These are phyloP conservation scores for Alternaria gansuensis DNA, from an alignment of 2,329 filamentous ascomycete genomes.

Conservation along the genomic window DNA sequence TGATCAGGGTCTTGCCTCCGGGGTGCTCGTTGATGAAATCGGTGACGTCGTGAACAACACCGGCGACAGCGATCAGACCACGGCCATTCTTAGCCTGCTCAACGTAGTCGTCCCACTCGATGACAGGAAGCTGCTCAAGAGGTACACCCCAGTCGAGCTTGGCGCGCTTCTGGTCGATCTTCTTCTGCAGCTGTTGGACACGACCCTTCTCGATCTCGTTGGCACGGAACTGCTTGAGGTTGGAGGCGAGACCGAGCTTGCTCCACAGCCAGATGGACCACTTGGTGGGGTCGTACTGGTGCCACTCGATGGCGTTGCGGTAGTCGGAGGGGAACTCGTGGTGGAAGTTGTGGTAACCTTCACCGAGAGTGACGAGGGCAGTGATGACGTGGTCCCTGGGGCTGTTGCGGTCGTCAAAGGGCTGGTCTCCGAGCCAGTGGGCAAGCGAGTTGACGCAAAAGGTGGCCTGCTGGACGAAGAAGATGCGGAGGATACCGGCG, in stretches of 20 bases:
- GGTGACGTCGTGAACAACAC: slow-evolving; percentile 56
- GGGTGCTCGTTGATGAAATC: slow-evolving; percentile 57
- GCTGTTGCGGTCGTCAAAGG: slow-evolving; percentile 57
- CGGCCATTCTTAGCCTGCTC: slow-evolving; percentile 56
- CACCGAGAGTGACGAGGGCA: slow-evolving; percentile 55
- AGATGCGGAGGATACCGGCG: slow-evolving; percentile 62
- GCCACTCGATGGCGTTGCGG: slow-evolving; percentile 56
- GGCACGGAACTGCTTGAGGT: slow-evolving; percentile 57
- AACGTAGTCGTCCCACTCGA: slow-evolving; percentile 57
- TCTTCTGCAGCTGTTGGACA: slow-evolving; percentile 57
- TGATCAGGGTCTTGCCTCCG: slow-evolving; percentile 56
- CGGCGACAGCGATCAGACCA: slow-evolving; percentile 53
- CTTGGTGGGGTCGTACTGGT: slow-evolving; percentile 57
- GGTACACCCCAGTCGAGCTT: slow-evolving; percentile 57
- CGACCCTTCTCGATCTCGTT: slow-evolving; percentile 58
- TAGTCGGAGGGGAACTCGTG: slow-evolving; percentile 58
- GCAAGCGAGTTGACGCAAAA: slow-evolving; percentile 65
- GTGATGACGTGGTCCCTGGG: slow-evolving; percentile 56
- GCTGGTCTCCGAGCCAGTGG: slow-evolving; percentile 62
- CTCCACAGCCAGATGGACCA: slow-evolving; percentile 57
- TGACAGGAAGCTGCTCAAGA: slow-evolving; percentile 55
- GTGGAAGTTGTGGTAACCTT: slow-evolving; percentile 59
- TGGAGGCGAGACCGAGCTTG: slow-evolving; percentile 55
- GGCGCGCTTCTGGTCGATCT: slow-evolving; percentile 56
- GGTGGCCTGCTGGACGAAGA: slow-evolving; percentile 63